Percentiles rank a stretch among this genome's conserved stretches.
Evolutionary conservation across 1,284 basidiomycete species (phyloP).

Genomic region (Leccinum variabile): DNA sequence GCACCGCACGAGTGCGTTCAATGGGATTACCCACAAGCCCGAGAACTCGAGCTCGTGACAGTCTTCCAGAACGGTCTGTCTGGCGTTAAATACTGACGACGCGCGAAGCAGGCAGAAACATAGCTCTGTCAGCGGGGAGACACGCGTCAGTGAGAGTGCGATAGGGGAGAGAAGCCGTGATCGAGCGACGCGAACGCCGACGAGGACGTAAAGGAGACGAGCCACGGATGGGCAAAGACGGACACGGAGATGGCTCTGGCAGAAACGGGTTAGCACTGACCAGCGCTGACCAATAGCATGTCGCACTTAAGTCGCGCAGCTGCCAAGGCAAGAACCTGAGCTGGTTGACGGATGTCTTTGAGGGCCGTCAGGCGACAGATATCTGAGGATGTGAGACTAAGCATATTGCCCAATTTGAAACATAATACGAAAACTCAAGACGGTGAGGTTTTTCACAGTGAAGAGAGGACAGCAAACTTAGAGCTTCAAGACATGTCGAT

Average conservation of each 20-base stretch:
- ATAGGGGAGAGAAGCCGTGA: slow-evolving; percentile 32
- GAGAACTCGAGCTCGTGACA: slow-evolving; percentile 38
- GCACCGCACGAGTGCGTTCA: slow-evolving; percentile 36
- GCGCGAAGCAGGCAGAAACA: slow-evolving; percentile 50
- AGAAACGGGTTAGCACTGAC: slow-evolving; percentile 58
- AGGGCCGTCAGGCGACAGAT: slow-evolving; percentile 56
- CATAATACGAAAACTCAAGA: slow-evolving; percentile 34
- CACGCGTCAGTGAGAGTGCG: slow-evolving; percentile 34
- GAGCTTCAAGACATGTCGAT: slow-evolving; percentile 34
- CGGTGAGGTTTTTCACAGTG: slow-evolving; percentile 30
- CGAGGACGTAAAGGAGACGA: not conserved
- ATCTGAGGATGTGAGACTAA: slow-evolving; percentile 48
- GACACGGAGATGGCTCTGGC: slow-evolving; percentile 28
- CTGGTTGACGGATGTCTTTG: slow-evolving; percentile 57
- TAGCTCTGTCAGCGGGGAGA: slow-evolving; percentile 52
- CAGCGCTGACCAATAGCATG: slow-evolving; percentile 46
- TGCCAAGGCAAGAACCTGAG: slow-evolving; percentile 65
- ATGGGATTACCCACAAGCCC: slow-evolving; percentile 33
- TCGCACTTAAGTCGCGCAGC: slow-evolving; percentile 52
- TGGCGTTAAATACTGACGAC: slow-evolving; percentile 16
- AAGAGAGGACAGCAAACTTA: slow-evolving; percentile 29
- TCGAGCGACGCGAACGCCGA: slow-evolving; percentile 19
- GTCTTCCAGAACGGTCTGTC: slow-evolving; percentile 34
- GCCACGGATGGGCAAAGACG: not conserved
- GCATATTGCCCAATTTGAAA: slow-evolving; percentile 22